Percentiles rank a stretch among this genome's conserved stretches.
Conservation (phyloP, 2,329 filamentous ascomycete species). For the Seiridium cupressi region DNA sequence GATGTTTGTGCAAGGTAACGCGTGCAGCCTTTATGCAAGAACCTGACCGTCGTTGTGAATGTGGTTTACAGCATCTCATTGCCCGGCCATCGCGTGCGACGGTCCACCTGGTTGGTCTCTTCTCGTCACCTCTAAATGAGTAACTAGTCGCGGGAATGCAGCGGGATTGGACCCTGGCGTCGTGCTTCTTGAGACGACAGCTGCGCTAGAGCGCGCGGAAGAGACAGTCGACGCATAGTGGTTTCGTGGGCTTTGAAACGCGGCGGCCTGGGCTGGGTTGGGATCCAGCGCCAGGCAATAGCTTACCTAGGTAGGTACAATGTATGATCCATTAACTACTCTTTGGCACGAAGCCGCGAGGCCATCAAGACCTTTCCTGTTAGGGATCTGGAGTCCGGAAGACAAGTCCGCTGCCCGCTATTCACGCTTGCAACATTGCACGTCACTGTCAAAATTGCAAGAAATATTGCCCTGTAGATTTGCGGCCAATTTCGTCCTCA, state of each 20-base stretch:
- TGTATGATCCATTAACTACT: neutral
- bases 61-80: neutral
- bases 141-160: neutral
- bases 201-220: neutral
- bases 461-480: neutral
- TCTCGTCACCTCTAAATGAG: too few species aligned
- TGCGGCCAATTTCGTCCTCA: neutral
- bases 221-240: slow-evolving; percentile 1
- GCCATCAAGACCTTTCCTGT: too few species aligned
- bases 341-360: neutral
- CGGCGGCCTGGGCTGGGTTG: neutral
- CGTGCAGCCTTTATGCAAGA: neutral
- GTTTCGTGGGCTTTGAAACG: slow-evolving; percentile 7
- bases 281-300: neutral
- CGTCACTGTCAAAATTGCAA: neutral
- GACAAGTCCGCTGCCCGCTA: neutral
- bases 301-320: neutral
- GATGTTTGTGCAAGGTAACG: neutral
- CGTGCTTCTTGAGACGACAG: neutral
- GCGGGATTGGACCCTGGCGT: neutral
- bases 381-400: neutral
- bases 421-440: neutral
- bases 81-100: neutral
- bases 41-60: neutral
- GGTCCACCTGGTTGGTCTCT: too few species aligned